These are phyloP conservation scores for Colletotrichum orchidophilum DNA, from an alignment of 2,329 filamentous ascomycete genomes.

Conservation along the genomic window DNA sequence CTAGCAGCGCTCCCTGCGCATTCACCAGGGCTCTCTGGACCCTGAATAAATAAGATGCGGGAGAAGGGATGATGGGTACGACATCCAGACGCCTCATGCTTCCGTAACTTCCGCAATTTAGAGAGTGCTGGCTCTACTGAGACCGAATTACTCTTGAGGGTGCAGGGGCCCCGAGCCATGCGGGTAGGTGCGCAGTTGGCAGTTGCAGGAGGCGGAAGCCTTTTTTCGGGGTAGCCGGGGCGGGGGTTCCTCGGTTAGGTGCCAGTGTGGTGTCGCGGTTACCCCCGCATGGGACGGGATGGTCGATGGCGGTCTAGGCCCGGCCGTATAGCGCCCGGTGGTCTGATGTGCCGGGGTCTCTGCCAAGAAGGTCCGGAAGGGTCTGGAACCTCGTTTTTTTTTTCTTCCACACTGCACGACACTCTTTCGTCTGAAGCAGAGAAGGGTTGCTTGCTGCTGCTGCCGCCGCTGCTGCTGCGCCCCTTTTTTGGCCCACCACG, in stretches of 20 bases:
- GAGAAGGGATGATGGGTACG: background rate
- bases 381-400: slow-evolving; percentile 16
- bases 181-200: slow-evolving; percentile 3
- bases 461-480: background rate
- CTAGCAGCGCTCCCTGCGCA: background rate
- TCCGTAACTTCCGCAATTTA: background rate
- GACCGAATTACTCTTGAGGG: background rate
- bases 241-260: background rate
- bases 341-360: slow-evolving; percentile 26
- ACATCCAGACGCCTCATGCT: background rate
- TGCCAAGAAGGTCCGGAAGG: slow-evolving; percentile 25
- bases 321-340: slow-evolving; percentile 16
- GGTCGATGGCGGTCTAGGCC: slow-evolving; percentile 32
- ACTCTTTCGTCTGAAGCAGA: slow-evolving; percentile 5
- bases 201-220: slow-evolving; percentile 6
- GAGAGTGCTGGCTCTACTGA: background rate
- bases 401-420: background rate
- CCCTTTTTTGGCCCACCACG: background rate
- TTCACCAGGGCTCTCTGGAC: background rate
- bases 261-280: slow-evolving; percentile 5
- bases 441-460: too few relatives aligned
- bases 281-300: slow-evolving; percentile 15
- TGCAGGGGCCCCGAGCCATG: slow-evolving; percentile 19
- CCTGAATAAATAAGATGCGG: background rate
- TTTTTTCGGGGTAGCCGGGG: background rate